Base-by-base conservation (phyloP, 2,329 filamentous ascomycete species). In the Pseudogymnoascus sp. region DNA sequence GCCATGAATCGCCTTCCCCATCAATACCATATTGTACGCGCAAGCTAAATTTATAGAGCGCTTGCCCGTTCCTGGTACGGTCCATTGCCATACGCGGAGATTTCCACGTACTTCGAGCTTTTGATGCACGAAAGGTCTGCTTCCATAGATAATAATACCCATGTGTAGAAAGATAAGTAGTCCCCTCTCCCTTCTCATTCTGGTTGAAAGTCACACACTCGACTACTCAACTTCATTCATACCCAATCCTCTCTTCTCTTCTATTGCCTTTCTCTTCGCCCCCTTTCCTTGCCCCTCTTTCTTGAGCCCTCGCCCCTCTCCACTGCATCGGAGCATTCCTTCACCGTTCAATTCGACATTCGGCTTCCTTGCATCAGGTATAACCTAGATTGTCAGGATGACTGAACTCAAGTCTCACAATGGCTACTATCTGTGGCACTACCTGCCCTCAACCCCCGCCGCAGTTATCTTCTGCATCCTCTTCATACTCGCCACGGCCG, bases 371-470 rank as follows among this genome's bases (percentile, higher is more conserved):
- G n/a, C 10, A 57, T 57, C n/a, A 36, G n/a, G n/a, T 54, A 54
- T 16, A 31, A 19, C 48, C 48, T 54, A 6, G 10, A 16, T 31
- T 31, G 8, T 31, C 28, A 57, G 16, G 51, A 57, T 57, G 51
- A 57, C 51, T 19, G 51, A 57, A 57, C 51, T 57, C 28, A 57
- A 57, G n/a, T 57, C 51, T 21, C 51, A 57, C 51, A 34, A 19
- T 6, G 70, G 67, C 16, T 75, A 74, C 62, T 78, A 75, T 65
- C 71, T 78, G 8, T 76, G 74, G 74, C 78, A 79, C 61, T 83
- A 82, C 67, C 71, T 78, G 23, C 81, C 81, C 0, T 80, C 77
- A 4, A 68, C 76, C n/a, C 70, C 73, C 0, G 76, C 77, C 2
- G 79, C 80, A 1, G 71, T 75, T 21, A 67, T 77, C 23, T 77